phyloP scores from a whole-genome alignment of 1,284 basidiomycete genomes.

The Ceratobasidium papillatum region DNA sequence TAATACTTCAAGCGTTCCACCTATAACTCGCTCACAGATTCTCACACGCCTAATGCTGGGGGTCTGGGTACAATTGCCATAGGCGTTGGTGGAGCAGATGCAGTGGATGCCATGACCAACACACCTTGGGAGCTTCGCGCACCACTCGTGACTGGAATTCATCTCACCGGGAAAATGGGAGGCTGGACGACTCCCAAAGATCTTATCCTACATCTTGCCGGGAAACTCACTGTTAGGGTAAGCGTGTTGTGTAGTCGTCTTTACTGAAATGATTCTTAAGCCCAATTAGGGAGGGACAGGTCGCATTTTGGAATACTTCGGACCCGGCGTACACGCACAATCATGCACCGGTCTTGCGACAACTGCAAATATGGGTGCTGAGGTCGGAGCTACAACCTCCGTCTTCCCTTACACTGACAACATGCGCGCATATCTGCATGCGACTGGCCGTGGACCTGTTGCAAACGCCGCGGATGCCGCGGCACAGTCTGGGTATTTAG shows the following conservation, averaged over 20 bases:
- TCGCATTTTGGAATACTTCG: constrained; percentile 96
- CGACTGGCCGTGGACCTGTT: constrained; percentile 89
- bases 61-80: constrained; percentile 99
- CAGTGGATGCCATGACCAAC: constrained; percentile 97
- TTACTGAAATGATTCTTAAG: not conserved
- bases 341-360: constrained; percentile 97
- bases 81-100: constrained; percentile 99
- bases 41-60: constrained; percentile 98
- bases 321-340: constrained; percentile 88
- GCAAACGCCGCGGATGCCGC: constrained; percentile 88
- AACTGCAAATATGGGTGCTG: constrained; percentile 98
- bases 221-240: constrained; percentile 92
- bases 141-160: constrained; percentile 97
- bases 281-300: constrained; percentile 86
- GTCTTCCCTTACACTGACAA: constrained; percentile 94
- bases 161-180: constrained; percentile 92
- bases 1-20: too few species aligned
- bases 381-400: constrained; percentile 98
- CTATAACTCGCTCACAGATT: constrained; percentile 62
- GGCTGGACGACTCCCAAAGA: constrained; percentile 99
- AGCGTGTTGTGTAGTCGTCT: constrained; percentile 49
- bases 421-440: constrained; percentile 90
- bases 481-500: constrained; percentile 79
- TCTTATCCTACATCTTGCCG: constrained; percentile 93
- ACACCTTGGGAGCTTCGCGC: constrained; percentile 99